Conservation (phyloP, 2,329 filamentous ascomycete species). For the Lasiodiplodia hormozganensis region DNA sequence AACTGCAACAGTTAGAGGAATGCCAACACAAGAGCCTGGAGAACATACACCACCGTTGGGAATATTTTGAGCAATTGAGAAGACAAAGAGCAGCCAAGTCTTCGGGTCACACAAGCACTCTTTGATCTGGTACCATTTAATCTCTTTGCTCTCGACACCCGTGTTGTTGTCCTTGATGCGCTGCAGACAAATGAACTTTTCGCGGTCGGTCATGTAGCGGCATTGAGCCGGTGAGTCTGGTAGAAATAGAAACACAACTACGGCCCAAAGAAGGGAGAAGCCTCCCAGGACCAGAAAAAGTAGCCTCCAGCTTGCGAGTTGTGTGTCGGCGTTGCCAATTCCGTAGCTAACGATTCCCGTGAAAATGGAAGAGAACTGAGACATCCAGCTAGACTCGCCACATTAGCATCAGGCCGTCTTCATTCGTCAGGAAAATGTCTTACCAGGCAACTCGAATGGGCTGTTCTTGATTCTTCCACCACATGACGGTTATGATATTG, state of each 20-base stretch:
- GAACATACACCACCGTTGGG: conserved; percentile 47
- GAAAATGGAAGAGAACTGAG: conserved; percentile 20
- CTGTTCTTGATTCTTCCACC: conserved; percentile 23
- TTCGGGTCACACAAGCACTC: conserved; percentile 46
- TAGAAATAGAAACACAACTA: conserved; percentile 31
- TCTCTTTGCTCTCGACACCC: conserved; percentile 34
- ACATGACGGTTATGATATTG: conserved; percentile 22
- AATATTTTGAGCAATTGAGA: conserved; percentile 45
- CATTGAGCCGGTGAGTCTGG: conserved; percentile 36
- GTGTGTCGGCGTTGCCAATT: conserved; percentile 8
- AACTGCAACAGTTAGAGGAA: conserved; percentile 29
- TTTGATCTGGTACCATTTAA: conserved; percentile 40
- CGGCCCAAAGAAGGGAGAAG: conserved; percentile 32
- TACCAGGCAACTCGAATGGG: conserved; percentile 12
- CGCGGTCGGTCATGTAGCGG: conserved; percentile 30
- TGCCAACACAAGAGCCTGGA: background rate
- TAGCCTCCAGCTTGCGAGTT: conserved; percentile 28
- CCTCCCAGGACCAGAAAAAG: conserved; percentile 30
- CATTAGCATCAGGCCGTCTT: background rate
- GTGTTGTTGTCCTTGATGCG: conserved; percentile 26
- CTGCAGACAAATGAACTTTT: conserved; percentile 21
- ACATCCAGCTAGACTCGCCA: conserved; percentile 4
- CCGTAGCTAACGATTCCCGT: conserved; percentile 21
- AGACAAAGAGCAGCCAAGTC: conserved; percentile 41
- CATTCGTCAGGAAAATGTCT: background rate